A percentile compares a stretch with the other conserved stretches of the same genome.
phyloP scores from a whole-genome alignment of 495 filamentous ascomycete genomes.

The Penicillium parvum region DNA sequence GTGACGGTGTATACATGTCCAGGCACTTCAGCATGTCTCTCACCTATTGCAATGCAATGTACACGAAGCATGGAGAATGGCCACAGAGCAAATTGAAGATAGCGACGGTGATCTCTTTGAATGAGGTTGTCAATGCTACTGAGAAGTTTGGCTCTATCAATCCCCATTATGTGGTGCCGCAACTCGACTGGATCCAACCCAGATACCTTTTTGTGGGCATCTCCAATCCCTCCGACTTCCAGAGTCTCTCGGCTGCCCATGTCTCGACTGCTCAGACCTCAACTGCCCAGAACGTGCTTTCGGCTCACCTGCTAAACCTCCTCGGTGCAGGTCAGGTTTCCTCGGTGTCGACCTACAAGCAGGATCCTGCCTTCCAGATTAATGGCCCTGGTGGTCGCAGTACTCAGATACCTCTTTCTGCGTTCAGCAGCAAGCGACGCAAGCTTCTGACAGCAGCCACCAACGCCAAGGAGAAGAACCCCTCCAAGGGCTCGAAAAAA shows the following conservation, averaged over 20 bases:
- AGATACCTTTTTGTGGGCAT: slow-evolving; percentile 73
- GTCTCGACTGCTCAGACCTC: too few species aligned
- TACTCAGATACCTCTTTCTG: slow-evolving; percentile 48
- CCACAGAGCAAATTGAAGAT: slow-evolving; percentile 59
- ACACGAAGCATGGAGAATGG: slow-evolving; percentile 43
- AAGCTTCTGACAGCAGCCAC: slow-evolving; percentile 1
- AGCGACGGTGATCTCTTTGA: slow-evolving; percentile 62
- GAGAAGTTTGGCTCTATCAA: slow-evolving; percentile 48
- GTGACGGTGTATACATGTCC: slow-evolving; percentile 81
- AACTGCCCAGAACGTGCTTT: too few species aligned
- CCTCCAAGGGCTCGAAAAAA: too few species aligned
- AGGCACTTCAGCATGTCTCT: slow-evolving; percentile 52
- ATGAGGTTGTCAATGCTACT: slow-evolving; percentile 81
- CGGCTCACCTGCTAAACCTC: too few species aligned
- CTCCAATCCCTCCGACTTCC: slow-evolving; percentile 38
- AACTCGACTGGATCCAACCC: slow-evolving; percentile 87
- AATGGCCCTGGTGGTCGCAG: slow-evolving; percentile 27
- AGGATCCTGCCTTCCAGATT: slow-evolving; percentile 50
- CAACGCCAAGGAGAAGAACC: slow-evolving; percentile 8
- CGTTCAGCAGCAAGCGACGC: slow-evolving; percentile 37
- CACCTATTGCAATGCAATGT: slow-evolving; percentile 43
- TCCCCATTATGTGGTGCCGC: slow-evolving; percentile 68
- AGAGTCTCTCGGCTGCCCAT: too few species aligned
- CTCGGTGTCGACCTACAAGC: too few species aligned
- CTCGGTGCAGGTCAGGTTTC: too few species aligned